These are phyloP conservation scores for Fusarium tricinctum DNA, from an alignment of 2,329 filamentous ascomycete species.

Conservation along the genomic window DNA sequence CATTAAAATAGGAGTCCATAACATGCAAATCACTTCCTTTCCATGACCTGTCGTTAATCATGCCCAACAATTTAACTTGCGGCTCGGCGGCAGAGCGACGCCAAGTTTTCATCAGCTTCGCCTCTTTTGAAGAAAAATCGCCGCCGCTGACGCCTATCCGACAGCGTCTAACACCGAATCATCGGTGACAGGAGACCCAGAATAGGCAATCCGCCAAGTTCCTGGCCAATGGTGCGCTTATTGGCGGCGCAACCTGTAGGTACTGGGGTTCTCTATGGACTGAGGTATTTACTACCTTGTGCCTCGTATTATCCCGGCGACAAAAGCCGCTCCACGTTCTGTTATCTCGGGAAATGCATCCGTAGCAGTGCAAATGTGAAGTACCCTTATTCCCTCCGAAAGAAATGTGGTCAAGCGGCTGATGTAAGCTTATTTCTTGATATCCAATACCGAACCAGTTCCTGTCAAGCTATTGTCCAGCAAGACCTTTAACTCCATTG, in stretches of 20 bases:
- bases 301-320: conserved; percentile 17
- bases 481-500: no score
- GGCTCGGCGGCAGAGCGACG: conserved; percentile 38
- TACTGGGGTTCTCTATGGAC: background rate
- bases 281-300: conserved; percentile 31
- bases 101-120: conserved; percentile 30
- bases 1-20: background rate
- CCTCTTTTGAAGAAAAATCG: conserved; percentile 13
- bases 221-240: conserved; percentile 22
- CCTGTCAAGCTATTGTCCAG: no score
- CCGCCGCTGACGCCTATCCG: background rate
- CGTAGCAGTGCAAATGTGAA: background rate
- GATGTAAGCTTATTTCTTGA: no score
- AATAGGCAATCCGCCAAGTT: conserved; percentile 27
- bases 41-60: conserved; percentile 4
- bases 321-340: background rate
- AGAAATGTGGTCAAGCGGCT: no score
- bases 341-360: background rate
- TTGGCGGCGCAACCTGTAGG: conserved; percentile 22
- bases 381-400: no score
- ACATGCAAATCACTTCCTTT: background rate
- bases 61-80: conserved; percentile 18
- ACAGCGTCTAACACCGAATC: conserved; percentile 22
- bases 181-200: conserved; percentile 12
- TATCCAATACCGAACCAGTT: no score